phyloP scores from a whole-genome alignment of 169 alveolate genomes.

The Cryptosporidium ubiquitum region DNA sequence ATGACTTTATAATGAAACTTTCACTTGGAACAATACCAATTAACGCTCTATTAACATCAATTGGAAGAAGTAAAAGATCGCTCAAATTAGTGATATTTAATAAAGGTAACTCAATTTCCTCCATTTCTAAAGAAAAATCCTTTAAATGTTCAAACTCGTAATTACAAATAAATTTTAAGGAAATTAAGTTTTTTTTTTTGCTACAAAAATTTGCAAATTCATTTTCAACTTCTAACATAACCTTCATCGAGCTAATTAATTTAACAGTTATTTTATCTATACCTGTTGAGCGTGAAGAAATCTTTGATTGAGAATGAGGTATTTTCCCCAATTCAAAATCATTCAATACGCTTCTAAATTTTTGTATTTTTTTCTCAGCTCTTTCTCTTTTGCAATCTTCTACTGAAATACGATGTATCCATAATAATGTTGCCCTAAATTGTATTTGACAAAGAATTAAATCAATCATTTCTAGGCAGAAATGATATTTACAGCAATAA shows the following conservation, averaged over 20 bases:
- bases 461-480: conserved; percentile 60
- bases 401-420: conserved; percentile 44
- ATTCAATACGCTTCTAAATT: conserved; percentile 21
- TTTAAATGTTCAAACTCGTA: background rate
- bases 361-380: conserved; percentile 42
- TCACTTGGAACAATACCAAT: conserved; percentile 64
- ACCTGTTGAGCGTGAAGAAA: conserved; percentile 4
- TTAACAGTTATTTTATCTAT: conserved; percentile 24
- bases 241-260: conserved; percentile 10
- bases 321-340: conserved; percentile 49
- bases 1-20: conserved; percentile 61
- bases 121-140: background rate
- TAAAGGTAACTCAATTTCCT: conserved; percentile 26
- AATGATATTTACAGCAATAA: conserved; percentile 47
- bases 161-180: conserved; percentile 31
- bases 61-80: conserved; percentile 56
- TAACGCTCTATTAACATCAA: conserved; percentile 62
- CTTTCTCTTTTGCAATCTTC: conserved; percentile 59
- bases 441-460: conserved; percentile 60
- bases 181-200: conserved; percentile 26
- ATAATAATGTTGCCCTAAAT: conserved; percentile 48
- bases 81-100: conserved; percentile 54
- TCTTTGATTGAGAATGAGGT: background rate
- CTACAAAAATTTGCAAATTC: conserved; percentile 5
- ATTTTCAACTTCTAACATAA: background rate